Base-by-base conservation (phyloP, 345 rosid genomes). In the Arabis hirsuta region DNA sequence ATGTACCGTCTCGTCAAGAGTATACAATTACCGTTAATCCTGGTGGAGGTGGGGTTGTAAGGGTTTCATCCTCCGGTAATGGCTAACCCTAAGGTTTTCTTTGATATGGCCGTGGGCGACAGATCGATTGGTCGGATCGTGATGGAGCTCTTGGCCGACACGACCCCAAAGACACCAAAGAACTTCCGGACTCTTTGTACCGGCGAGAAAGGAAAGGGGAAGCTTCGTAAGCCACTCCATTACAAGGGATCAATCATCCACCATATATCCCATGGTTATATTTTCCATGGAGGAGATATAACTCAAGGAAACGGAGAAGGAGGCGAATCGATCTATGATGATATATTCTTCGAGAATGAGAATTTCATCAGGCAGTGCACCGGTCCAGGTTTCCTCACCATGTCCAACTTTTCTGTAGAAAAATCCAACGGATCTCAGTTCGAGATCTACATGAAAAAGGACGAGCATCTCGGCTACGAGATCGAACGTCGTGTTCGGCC, bases 401-500 rank as follows among this genome's bases (percentile, higher is more conserved):
- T 84, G 90, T 78, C 71, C 1, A 81, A 75, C 38, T 24, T 80
- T 0, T 84, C 84, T 16, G 82, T 87, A 0, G 76, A 81, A 12
- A 80, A 32, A 6, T 32, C 83, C 3, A 82, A 85, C 27, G 79
- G 78, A 1, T 85, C 90, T 2, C 78, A 80, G 79, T 83, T 86
- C 60, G 74, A 80, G 29, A 57, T 85, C 36, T 72, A 80, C 22
- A 78, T 84, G 5, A 73, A n/a, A 1, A 39, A 55, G 6, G 22
- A n/a, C 10, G 14, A 5, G 7, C 11, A 7, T 36, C 9, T 36
- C 39, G 10, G 10, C 39, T 36, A 36, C 39, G 82, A 72, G 74
- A n/a, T n/a, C n/a, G n/a, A 85, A 87, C 66, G 88, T 85, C 4
- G 83, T 84, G 79, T 87, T 82, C 10, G 88, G 92, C 2, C 77